Evolutionary conservation across 192 early-diverging fungal species (phyloP), one percentile per base, ranked within the genome.

Genomic region (Umbelopsis sp.): DNA sequence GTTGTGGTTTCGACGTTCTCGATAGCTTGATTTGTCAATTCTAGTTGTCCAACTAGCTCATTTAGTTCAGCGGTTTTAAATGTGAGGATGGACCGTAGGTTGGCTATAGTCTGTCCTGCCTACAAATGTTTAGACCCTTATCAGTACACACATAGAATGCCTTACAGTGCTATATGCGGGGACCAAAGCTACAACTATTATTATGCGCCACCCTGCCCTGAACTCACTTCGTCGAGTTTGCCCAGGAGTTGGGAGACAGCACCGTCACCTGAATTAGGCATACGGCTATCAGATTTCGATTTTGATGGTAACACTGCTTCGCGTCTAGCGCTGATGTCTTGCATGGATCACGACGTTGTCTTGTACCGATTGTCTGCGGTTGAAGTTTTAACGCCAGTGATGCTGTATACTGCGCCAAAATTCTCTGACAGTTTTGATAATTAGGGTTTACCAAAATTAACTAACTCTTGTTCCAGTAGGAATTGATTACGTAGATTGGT

Each of bases 91-190:
- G 68, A 70, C 17, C 69, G 68, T 20, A 77, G 36, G 47, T 77
- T 77, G 22, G 71, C 53, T 38, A 77, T 73, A 4, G 76, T 77
- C 43, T 77, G 71, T 45, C 62, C 54, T 2, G 71, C 76, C 76
- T 77, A 65, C 29, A 24, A 45, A 31, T 9, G 32, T 38, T 11
- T 41, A 66, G 20, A 25, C 1, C 53, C 14, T 65, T 38, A n/a
- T 62, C 17, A 66, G 21, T 36, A 44, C 31, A 17, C 16, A 71
- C 26, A 31, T 41, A 24, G 10, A 45, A 24, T 20, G 10, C 12
- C 44, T 36, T 29, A 26, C 6, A 50, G 26, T 41, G 25, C 22
- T 29, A 41, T 8, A 41, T 69, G 11, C 38, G 29, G 53, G n/a
- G 26, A 69, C 29, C 12, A 20, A 6, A 31, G 17, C 29, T 44